A percentile compares a stretch with the other conserved stretches of the same genome.
Conservation (phyloP, 2,329 filamentous ascomycete species). For the Colletotrichum liriopes region DNA sequence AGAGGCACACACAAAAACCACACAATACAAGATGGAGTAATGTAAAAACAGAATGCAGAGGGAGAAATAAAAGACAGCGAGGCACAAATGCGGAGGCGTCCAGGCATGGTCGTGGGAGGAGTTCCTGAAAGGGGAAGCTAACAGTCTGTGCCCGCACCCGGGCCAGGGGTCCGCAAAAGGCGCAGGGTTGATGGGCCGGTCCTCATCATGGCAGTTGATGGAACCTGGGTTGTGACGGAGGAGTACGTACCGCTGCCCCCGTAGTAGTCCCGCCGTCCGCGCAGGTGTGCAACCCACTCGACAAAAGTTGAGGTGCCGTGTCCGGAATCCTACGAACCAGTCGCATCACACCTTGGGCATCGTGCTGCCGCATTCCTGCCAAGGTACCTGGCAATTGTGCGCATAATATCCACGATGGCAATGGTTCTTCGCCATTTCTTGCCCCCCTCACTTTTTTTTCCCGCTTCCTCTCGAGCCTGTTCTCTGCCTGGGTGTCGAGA, state of each 20-base stretch:
- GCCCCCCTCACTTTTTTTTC: not conserved
- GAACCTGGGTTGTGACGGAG: constrained; percentile 33
- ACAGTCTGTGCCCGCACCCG: constrained; percentile 41
- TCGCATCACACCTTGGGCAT: constrained; percentile 39
- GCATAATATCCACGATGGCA: not conserved
- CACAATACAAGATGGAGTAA: not conserved
- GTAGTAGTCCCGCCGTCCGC: constrained; percentile 25
- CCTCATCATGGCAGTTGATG: constrained; percentile 43
- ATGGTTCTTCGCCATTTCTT: not conserved
- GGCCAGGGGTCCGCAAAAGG: constrained; percentile 40
- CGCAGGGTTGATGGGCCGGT: constrained; percentile 36
- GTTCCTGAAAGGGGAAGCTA: constrained; percentile 44
- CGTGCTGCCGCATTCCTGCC: constrained; percentile 26
- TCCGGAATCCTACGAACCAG: constrained; percentile 41
- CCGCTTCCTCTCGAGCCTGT: not conserved
- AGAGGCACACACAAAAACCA: not conserved
- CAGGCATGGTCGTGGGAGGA: constrained; percentile 41
- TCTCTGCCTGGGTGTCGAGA: constrained; percentile 6
- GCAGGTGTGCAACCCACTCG: constrained; percentile 32
- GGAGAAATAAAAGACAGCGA: constrained; percentile 20
- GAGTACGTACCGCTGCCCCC: constrained; percentile 24
- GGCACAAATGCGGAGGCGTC: constrained; percentile 40
- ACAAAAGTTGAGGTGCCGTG: constrained; percentile 30
- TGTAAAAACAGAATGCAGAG: not conserved
- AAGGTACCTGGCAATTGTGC: constrained; percentile 31